Base-by-base conservation (phyloP, 768 basidiomycete species). In the Xerocomellus dryophilus region DNA sequence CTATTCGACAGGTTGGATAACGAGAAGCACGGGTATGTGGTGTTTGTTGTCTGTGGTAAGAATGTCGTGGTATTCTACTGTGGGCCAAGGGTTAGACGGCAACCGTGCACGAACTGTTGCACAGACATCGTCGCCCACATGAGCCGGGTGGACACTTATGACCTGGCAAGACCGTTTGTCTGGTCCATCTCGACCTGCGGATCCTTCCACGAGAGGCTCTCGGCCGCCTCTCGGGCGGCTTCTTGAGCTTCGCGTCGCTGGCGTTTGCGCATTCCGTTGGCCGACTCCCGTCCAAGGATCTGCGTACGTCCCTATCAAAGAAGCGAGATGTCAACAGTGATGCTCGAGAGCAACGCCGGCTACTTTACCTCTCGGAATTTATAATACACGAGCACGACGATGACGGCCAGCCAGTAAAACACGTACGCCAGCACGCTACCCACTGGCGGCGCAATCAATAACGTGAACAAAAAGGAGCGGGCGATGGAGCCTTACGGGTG, bases 401-500 rank as follows among this genome's bases (percentile, higher is more conserved):
- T 83, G 60, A 88, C 89, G 12, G 85, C 82, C 56, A 97, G 59
- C 95, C 95, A 98, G 76, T 95, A 98, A 71, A 92, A 88, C 44
- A 91, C 82, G 69, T 98, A 98, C 0, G 85, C 75, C n/a, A 96
- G 75, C 20, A 98, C 79, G 2, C 86, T 81, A 12, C 95, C 93
- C 54, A 86, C 81, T 82, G 56, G 34, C 8, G 55, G 20, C 40
- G 34, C 10, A 45, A 42, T 59, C 18, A 48, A 12, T 34, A 14
- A 35, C 18, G 42, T 43, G 46, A 45, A 44, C 6, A 41, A 44
- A 21, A 20, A 17, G 2, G 8, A 7, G 44, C 27, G 42, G 14
- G 4, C 2, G 15, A 18, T 12, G 8, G 11, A 18, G 10, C 7
- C 77, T 60, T 63, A 85, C 86, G 21, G 27, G 88, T 85, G 9